Evolutionary conservation across 2,329 filamentous ascomycete species (phyloP).

Genomic region (Diplodia seriata): DNA sequence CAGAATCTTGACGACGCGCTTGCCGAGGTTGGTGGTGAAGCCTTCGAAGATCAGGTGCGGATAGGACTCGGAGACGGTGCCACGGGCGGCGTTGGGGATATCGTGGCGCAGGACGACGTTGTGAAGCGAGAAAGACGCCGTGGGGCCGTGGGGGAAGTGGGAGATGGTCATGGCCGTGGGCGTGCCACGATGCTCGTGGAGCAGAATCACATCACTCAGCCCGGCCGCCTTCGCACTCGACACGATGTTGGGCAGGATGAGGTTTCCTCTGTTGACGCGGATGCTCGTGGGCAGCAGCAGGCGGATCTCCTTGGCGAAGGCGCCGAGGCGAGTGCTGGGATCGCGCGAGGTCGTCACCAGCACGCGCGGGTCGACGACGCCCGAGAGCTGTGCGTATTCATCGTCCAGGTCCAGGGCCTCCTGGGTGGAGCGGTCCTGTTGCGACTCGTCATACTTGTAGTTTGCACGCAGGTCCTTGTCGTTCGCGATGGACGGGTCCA

Average conservation of each 20-base stretch:
- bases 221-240: slow-evolving; percentile 79
- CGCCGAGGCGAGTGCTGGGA: slow-evolving; percentile 81
- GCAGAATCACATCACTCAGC: slow-evolving; percentile 80
- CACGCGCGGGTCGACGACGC: slow-evolving; percentile 85
- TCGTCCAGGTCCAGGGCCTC: slow-evolving; percentile 81
- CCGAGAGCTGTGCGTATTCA: slow-evolving; percentile 90
- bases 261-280: slow-evolving; percentile 87
- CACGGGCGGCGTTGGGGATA: slow-evolving; percentile 84
- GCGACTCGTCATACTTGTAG: slow-evolving; percentile 91
- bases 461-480: slow-evolving; percentile 85
- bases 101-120: slow-evolving; percentile 94
- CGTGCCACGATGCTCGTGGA: slow-evolving; percentile 88
- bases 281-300: slow-evolving; percentile 84
- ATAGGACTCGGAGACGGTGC: slow-evolving; percentile 90
- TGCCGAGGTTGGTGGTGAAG: slow-evolving; percentile 81
- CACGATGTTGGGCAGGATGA: slow-evolving; percentile 85
- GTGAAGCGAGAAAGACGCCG: slow-evolving; percentile 84
- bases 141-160: slow-evolving; percentile 88
- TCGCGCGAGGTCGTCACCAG: slow-evolving; percentile 91
- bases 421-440: slow-evolving; percentile 69
- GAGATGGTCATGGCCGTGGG: slow-evolving; percentile 88
- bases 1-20: slow-evolving; percentile 84
- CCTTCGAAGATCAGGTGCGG: slow-evolving; percentile 96
- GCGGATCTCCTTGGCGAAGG: slow-evolving; percentile 91
- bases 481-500: slow-evolving; percentile 82